A percentile compares a stretch with the other conserved stretches of the same genome.
Evolutionary conservation across 495 filamentous ascomycete species (phyloP).

Genomic region (Penicillium dipodomyicola): DNA sequence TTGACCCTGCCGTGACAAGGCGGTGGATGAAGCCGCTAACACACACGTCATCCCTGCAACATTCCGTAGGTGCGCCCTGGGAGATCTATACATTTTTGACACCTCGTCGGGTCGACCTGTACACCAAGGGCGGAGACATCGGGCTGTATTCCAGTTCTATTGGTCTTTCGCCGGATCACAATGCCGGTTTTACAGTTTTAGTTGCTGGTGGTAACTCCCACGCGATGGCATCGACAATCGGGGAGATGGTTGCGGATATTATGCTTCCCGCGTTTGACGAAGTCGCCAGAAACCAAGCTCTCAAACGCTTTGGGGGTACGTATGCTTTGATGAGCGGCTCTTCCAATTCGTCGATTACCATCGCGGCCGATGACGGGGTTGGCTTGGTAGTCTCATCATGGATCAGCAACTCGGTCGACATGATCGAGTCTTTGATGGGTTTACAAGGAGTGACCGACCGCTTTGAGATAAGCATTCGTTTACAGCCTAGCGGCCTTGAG

Average conservation of each 20-base stretch:
- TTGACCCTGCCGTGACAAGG: slow-evolving; percentile 45
- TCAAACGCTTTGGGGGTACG: slow-evolving; percentile 34
- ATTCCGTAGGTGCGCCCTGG: slow-evolving; percentile 56
- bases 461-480: slow-evolving; percentile 31
- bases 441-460: slow-evolving; percentile 7
- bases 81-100: slow-evolving; percentile 40
- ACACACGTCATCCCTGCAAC: slow-evolving; percentile 45
- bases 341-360: slow-evolving; percentile 42
- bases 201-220: slow-evolving; percentile 35
- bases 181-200: slow-evolving; percentile 51
- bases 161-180: slow-evolving; percentile 51
- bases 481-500: slow-evolving; percentile 47
- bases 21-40: slow-evolving; percentile 57
- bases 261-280: slow-evolving; percentile 47
- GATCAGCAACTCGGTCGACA: slow-evolving; percentile 40
- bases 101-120: slow-evolving; percentile 46
- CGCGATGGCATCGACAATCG: slow-evolving; percentile 12
- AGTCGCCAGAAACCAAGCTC: slow-evolving; percentile 43
- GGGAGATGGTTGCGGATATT: slow-evolving; percentile 34
- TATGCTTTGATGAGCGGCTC: slow-evolving; percentile 26
- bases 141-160: slow-evolving; percentile 46
- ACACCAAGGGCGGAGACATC: slow-evolving; percentile 54
- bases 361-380: slow-evolving; percentile 41
- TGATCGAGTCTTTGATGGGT: slow-evolving; percentile 29
- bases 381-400: slow-evolving; percentile 42